Base-by-base conservation (phyloP, 768 basidiomycete species). In the Boletellus ananiceps region DNA sequence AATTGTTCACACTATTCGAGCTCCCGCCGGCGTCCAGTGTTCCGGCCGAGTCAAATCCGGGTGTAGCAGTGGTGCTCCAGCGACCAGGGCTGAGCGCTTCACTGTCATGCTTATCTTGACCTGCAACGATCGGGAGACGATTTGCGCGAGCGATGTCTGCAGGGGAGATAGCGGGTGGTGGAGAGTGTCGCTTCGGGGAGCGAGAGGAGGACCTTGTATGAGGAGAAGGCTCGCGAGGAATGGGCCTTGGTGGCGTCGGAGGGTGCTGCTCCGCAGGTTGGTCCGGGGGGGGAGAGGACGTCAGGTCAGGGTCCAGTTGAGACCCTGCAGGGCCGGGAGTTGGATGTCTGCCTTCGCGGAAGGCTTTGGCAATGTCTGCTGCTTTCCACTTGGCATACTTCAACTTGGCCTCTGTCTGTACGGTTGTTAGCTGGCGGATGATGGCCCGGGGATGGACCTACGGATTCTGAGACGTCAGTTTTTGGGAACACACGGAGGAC, bases 311-410 rank as follows among this genome's bases (percentile, higher is more conserved):
- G 44, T 62, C 60, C 11, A 61, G 36, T 2, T 65, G 46, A 38
- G 66, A 74, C 44, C 77, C 82, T 40, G 87, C 82, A 50, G 90
- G 87, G 2, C 91, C 95, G 2, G 93, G 80, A 2, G 74, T 70
- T 9, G 95, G 93, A 57, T 77, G 81, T 18, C 88, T 80, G 5
- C 96, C 94, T 66, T 97, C 95, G n/a, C 94, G 83, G 62, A 93
- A 80, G 1, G 95, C 93, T 67, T 90, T 97, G 15, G 90, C 83
- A 16, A 98, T 93, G 54, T 96, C 93, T 12, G 88, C 86, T 33
- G 95, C 95, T 66, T 97, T 97, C 94, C 96, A 99, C 66, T 96
- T 92, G 4, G 93, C 81, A 69, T 98, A 99, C 48, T 82, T 84
- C 32, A 95, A 81, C 69, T 96, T 98, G 54, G 88, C 88, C 57